Percentiles rank a stretch among this genome's conserved stretches.
These are phyloP conservation scores for Dipteronia dyeriana DNA, from an alignment of 345 rosid genomes.

Conservation along the genomic window DNA sequence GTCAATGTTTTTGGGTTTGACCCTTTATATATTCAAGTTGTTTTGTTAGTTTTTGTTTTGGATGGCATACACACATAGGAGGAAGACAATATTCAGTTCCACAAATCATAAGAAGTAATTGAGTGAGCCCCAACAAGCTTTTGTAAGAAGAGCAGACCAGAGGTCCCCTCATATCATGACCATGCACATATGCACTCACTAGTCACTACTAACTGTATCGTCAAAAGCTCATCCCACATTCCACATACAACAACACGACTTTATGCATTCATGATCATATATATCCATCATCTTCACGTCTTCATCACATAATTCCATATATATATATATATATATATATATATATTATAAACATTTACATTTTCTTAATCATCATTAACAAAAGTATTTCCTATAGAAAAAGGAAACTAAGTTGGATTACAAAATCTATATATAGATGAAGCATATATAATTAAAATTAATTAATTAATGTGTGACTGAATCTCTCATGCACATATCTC, in stretches of 20 bases:
- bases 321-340: too few relatives aligned
- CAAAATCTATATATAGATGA: not conserved
- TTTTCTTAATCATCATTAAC: not conserved
- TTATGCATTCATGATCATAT: conserved; percentile 36
- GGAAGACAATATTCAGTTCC: conserved; percentile 75
- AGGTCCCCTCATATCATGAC: conserved; percentile 46
- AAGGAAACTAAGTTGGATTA: not conserved
- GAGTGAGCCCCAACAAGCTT: conserved; percentile 49
- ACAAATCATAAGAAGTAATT: conserved; percentile 44
- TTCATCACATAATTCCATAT: conserved; percentile 21
- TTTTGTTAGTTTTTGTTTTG: conserved; percentile 19
- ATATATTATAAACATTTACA: too few relatives aligned
- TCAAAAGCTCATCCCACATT: conserved; percentile 27
- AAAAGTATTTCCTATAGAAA: not conserved
- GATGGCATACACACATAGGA: conserved; percentile 6
- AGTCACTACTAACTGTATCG: conserved; percentile 8
- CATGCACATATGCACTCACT: not conserved
- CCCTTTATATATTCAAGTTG: conserved; percentile 5
- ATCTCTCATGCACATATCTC: not conserved
- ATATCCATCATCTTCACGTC: conserved; percentile 37
- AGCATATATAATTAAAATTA: too few relatives aligned
- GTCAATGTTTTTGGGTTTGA: conserved; percentile 25
- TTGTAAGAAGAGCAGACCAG: conserved; percentile 17
- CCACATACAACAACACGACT: conserved; percentile 31
- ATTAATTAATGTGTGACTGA: too few relatives aligned